phyloP scores from a whole-genome alignment of 2,329 filamentous ascomycete species.

The Hypoxylon sp. region DNA sequence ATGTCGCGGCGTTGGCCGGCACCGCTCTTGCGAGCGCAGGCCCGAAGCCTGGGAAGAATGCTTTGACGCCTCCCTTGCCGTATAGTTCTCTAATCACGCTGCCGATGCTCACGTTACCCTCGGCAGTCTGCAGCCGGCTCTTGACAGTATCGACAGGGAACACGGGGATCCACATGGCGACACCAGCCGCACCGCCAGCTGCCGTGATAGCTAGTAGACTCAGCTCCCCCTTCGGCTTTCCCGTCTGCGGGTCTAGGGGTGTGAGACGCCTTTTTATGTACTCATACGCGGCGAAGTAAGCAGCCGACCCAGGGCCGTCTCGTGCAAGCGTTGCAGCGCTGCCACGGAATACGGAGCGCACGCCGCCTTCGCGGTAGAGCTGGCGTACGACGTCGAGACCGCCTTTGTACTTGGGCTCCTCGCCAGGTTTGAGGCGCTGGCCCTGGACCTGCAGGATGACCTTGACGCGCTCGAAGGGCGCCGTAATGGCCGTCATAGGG shows the following conservation, averaged over 20 bases:
- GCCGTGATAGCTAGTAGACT: constrained; percentile 86
- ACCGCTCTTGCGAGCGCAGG: constrained; percentile 93
- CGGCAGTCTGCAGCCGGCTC: constrained; percentile 90
- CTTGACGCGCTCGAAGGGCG: constrained; percentile 98
- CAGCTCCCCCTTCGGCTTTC: constrained; percentile 81
- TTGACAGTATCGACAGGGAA: constrained; percentile 99
- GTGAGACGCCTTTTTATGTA: constrained; percentile 91
- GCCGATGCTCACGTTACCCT: constrained; percentile 84
- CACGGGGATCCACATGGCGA: constrained; percentile 99
- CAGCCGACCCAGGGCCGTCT: constrained; percentile 92
- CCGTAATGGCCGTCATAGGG: constrained; percentile 98
- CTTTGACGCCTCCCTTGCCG: constrained; percentile 83
- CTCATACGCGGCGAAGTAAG: constrained; percentile 98
- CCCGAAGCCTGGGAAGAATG: constrained; percentile 97
- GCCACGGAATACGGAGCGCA: constrained; percentile 93
- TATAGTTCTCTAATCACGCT: constrained; percentile 89
- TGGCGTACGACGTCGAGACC: constrained; percentile 92
- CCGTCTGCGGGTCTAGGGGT: constrained; percentile 81
- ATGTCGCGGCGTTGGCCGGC: constrained; percentile 96
- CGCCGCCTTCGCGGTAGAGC: constrained; percentile 90
- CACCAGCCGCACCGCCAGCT: constrained; percentile 90
- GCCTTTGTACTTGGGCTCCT: constrained; percentile 92
- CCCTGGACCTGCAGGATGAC: constrained; percentile 98
- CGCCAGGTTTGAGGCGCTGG: constrained; percentile 84
- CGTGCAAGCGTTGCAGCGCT: constrained; percentile 91